Evolutionary conservation across 768 basidiomycete species (phyloP).

Genomic region (Agaricus subrufescens): DNA sequence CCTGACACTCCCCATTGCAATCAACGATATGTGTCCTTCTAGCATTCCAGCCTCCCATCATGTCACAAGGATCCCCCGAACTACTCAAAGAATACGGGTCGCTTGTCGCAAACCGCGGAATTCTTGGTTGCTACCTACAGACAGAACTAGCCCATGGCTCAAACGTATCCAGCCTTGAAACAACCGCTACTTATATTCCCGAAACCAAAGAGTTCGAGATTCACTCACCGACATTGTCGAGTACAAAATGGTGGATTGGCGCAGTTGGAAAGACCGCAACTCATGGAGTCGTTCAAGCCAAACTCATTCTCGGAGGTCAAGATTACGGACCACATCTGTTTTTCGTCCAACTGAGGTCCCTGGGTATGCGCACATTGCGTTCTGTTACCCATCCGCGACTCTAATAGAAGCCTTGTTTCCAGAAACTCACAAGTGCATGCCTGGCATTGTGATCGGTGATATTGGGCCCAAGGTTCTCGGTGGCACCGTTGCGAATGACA

Average conservation of each 20-base stretch:
- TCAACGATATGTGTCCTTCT: background rate
- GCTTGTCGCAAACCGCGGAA: slow-evolving; percentile 48
- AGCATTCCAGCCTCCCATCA: slow-evolving; percentile 69
- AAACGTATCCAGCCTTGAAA: slow-evolving; percentile 65
- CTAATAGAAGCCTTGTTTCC: background rate
- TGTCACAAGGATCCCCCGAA: slow-evolving; percentile 52
- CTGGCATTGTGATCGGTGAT: slow-evolving; percentile 64
- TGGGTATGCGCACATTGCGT: slow-evolving; percentile 35
- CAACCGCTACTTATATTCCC: slow-evolving; percentile 71
- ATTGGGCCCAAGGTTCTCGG: slow-evolving; percentile 62
- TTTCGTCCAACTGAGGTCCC: slow-evolving; percentile 61
- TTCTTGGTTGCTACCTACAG: slow-evolving; percentile 71
- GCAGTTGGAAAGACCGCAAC: slow-evolving; percentile 68
- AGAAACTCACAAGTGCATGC: slow-evolving; percentile 59
- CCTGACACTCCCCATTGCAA: slow-evolving; percentile 10
- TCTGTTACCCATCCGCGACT: background rate
- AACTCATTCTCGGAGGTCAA: slow-evolving; percentile 56
- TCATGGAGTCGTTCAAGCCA: slow-evolving; percentile 73
- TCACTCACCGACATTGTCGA: slow-evolving; percentile 69
- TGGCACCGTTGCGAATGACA: slow-evolving; percentile 49
- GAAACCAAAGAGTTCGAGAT: slow-evolving; percentile 67
- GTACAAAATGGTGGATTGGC: slow-evolving; percentile 83
- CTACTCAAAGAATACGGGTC: slow-evolving; percentile 48
- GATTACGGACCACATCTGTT: slow-evolving; percentile 74
- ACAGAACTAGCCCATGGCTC: slow-evolving; percentile 80